These are phyloP conservation scores for Pilobolus umbonatus DNA, from an alignment of 192 early-diverging fungal genomes.

Conservation along the genomic window DNA sequence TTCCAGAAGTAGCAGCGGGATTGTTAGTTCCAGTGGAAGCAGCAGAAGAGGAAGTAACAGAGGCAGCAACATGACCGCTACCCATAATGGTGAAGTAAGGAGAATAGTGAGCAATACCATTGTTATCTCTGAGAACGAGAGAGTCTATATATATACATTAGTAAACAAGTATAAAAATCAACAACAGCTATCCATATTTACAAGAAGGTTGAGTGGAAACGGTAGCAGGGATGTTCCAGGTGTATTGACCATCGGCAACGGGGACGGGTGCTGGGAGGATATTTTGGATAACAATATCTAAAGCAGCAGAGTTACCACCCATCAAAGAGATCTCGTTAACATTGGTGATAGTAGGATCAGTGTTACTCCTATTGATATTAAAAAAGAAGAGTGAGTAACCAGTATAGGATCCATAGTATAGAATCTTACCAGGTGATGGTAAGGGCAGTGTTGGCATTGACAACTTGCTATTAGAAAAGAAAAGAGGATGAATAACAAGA, in stretches of 20 bases:
- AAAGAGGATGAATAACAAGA: not conserved
- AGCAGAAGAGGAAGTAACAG: not conserved
- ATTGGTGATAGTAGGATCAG: slow-evolving; percentile 2
- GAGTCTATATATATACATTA: slow-evolving; percentile 13
- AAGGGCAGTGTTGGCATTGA: slow-evolving; percentile 11
- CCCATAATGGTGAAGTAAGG: slow-evolving; percentile 21
- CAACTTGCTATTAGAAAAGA: slow-evolving; percentile 12
- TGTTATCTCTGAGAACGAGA: slow-evolving; percentile 6
- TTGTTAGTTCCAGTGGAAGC: not conserved
- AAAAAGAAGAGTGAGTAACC: not conserved
- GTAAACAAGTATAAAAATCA: not conserved
- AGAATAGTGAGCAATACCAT: slow-evolving; percentile 7
- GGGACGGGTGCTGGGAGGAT: slow-evolving; percentile 14
- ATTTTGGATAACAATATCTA: not conserved
- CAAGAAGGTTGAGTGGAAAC: slow-evolving; percentile 15
- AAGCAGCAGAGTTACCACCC: slow-evolving; percentile 9
- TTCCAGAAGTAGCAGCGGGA: not conserved
- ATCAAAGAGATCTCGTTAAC: slow-evolving; percentile 17
- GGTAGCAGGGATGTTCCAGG: slow-evolving; percentile 24
- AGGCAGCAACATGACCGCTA: not conserved
- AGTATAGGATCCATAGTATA: not conserved
- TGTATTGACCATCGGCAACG: slow-evolving; percentile 1
- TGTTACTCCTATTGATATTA: slow-evolving; percentile 1
- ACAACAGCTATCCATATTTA: slow-evolving; percentile 9
- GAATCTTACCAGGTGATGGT: slow-evolving; percentile 7